Base-by-base conservation (phyloP, 2,329 filamentous ascomycete species). In the Diaporthe sp. region DNA sequence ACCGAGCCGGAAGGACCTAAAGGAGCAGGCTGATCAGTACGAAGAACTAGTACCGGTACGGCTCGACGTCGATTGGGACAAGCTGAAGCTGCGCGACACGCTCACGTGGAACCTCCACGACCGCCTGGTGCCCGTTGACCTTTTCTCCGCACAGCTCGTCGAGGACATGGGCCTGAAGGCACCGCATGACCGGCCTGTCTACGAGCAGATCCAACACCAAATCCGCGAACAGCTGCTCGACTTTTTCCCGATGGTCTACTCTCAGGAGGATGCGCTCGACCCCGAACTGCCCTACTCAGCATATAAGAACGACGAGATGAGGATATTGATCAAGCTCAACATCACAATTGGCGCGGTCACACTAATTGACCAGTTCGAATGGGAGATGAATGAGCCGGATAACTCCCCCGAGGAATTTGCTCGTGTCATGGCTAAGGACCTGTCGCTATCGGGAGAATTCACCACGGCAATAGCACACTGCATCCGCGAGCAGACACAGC, bases 281-380 rank as follows among this genome's bases (percentile, higher is more conserved):
- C 94, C 95, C 2, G 93, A 97, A 80, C 88, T 97, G 17, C 96
- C 96, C 0, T 98, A 98, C 81, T 92, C 90, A 51, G 96, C 97
- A 9, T 98, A 98, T 86, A 98, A 98, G 84, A 98, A 99, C 81
- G 97, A 99, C 81, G 97, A 99, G 85, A 98, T 99, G 96, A 93
- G 97, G 68, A 94, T 99, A 78, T 86, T 97, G 56, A 92, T 99
- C 84, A 98, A 98, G 84, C 88, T 99, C 68, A 98, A 98, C 84
- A 98, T 99, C 80, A 98, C 97, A 9, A 98, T 99, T 80, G 97
- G 96, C 53, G 93, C 94, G 77, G 94, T 97, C 81, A 98, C 96
- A 0, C 88, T 99, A 35, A 93, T 98, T 47, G 97, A 99, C 80
- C 97, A 98, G 82, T 98, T 99, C 76, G 97, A 99, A 84, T 99